phyloP scores from a whole-genome alignment of 495 filamentous ascomycete genomes.

The Melanomma pulvis-pyrius region DNA sequence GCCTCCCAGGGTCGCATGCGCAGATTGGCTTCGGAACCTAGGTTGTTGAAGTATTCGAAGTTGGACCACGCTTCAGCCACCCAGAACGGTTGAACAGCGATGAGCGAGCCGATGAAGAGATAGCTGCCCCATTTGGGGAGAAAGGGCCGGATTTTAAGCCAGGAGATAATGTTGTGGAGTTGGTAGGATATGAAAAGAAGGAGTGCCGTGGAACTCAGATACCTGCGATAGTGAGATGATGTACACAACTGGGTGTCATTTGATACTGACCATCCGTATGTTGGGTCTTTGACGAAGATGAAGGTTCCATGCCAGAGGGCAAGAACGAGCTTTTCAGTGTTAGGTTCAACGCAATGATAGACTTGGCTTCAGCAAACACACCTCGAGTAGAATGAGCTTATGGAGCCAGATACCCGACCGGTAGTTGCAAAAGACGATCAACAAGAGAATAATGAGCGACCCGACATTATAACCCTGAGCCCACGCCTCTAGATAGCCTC shows the following conservation, averaged over 20 bases:
- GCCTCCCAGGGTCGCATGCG: conserved; percentile 33
- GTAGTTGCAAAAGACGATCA: conserved; percentile 35
- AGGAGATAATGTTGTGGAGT: conserved; percentile 36
- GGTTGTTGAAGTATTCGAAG: conserved; percentile 34
- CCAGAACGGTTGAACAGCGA: conserved; percentile 29
- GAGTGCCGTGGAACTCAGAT: conserved; percentile 32
- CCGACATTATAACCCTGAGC: conserved; percentile 35
- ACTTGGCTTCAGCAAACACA: not conserved
- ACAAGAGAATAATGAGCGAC: conserved; percentile 27
- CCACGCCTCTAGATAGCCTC: conserved; percentile 34
- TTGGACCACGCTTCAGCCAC: conserved; percentile 32
- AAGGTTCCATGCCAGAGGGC: conserved; percentile 34
- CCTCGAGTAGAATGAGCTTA: conserved; percentile 36
- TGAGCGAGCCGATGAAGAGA: conserved; percentile 26
- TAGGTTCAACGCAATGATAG: not conserved
- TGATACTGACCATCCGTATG: conserved; percentile 29
- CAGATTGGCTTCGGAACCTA: conserved; percentile 17
- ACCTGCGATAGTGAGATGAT: conserved; percentile 5
- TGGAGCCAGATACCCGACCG: conserved; percentile 29
- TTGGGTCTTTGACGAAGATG: conserved; percentile 28
- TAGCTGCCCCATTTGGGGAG: conserved; percentile 26
- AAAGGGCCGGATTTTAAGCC: conserved; percentile 37
- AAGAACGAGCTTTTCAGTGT: conserved; percentile 19
- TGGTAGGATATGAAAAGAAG: conserved; percentile 34
- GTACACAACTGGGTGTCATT: too few species aligned